Base-by-base conservation (phyloP, 805 yeast genomes). In the Zygoascus ofunaensis region DNA sequence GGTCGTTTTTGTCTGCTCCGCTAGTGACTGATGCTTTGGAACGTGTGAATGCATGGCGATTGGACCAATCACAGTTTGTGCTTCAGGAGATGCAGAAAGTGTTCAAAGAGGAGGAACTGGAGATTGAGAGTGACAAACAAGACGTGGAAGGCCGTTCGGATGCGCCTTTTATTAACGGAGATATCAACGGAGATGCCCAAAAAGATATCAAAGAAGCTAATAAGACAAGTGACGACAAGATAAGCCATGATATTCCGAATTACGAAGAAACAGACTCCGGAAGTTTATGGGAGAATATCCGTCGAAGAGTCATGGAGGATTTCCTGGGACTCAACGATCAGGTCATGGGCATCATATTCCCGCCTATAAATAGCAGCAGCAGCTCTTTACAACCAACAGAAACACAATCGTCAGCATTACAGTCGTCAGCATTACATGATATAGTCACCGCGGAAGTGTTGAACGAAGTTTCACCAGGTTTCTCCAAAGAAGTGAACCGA, bases 41-140 rank as follows among this genome's bases (percentile, higher is more conserved):
- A 18, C 58, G 71, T 15, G 57, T 66, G 34, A 64, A 65, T 49
- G 64, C 64, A 17, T 66, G 71, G 71, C 48, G 71, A 20, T 49
- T 65, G 18, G 66, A 62, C 45, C 71, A 66, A 52, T 57, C 65
- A 12, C 56, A 57, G 43, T 55, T 56, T 5, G 51, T 61, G 10
- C 43, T 51, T 37, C 54, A 54, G 34, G 62, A 61, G 46, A 49
- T 59, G 30, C 55, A 52, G 43, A 49, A 53, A 23, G 46, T 60
- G 3, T 37, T 37, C 24, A 33, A 56, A 54, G 44, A 19, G n/a
- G 33, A 21, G 4, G 20, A 23, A 21, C 19, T 20, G 14, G 41
- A 37, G 32, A n/a, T 24, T 3, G 20, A 37, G 41, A n/a, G 14
- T 5, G 30, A 23, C n/a, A 20, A 22, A 37, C 33, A 22, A 15